phyloP scores from a whole-genome alignment of 345 rosid genomes.

The Odontarrhena argentea region DNA sequence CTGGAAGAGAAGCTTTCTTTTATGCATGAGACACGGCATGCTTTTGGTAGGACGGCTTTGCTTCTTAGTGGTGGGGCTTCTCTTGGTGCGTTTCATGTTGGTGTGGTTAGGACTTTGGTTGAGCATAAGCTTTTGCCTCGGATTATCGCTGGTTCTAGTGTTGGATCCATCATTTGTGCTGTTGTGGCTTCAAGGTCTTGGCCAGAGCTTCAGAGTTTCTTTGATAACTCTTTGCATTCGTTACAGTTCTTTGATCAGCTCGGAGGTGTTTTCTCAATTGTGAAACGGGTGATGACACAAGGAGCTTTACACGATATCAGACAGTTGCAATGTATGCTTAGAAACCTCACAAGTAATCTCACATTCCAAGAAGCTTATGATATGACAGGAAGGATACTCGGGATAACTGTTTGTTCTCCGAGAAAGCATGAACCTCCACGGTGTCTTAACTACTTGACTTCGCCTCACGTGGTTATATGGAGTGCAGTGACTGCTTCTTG shows the following conservation, averaged over 20 bases:
- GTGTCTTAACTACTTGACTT: conserved; percentile 94
- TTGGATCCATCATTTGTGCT: conserved; percentile 92
- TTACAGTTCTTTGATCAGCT: conserved; percentile 92
- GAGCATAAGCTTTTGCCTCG: conserved; percentile 91
- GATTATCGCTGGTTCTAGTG: conserved; percentile 94
- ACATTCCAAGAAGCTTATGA: conserved; percentile 99
- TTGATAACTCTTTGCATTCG: conserved; percentile 78
- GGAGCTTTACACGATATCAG: conserved; percentile 95
- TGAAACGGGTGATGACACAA: conserved; percentile 79
- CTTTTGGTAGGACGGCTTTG: conserved; percentile 96
- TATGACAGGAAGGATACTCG: conserved; percentile 92
- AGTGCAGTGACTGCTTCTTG: conserved; percentile 98
- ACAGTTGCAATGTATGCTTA: conserved; percentile 85
- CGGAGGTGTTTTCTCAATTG: conserved; percentile 83
- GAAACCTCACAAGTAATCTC: conserved; percentile 87
- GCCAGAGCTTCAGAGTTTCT: conserved; percentile 95
- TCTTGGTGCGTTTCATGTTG: conserved; percentile 90
- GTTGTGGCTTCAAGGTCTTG: conserved; percentile 88
- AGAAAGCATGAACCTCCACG: conserved; percentile 99
- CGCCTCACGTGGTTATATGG: conserved; percentile 99
- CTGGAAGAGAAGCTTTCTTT: conserved; percentile 90
- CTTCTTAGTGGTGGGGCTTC: conserved; percentile 99
- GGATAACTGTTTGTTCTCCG: conserved; percentile 94
- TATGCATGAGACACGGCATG: conserved; percentile 97
- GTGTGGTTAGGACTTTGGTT: conserved; percentile 89